Conservation (phyloP, 176 grass and related monocot genomes). For the Guadua angustifolia region DNA sequence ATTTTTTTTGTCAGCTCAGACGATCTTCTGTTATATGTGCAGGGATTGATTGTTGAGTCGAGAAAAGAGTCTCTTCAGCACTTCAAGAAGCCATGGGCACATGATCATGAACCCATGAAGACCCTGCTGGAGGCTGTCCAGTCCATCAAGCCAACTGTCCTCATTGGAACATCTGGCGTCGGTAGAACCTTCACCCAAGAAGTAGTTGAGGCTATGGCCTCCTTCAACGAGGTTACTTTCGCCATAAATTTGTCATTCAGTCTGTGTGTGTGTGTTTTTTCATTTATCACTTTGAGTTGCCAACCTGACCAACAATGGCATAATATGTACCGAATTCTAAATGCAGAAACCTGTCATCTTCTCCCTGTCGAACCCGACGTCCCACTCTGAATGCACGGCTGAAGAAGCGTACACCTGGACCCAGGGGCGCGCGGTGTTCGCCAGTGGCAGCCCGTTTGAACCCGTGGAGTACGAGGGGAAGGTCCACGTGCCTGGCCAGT, state of each 20-base stretch:
- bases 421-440: conserved; percentile 86
- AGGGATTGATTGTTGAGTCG: conserved; percentile 85
- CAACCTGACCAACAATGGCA: not conserved
- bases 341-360: conserved; percentile 79
- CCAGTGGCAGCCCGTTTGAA: conserved; percentile 91
- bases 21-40: not conserved
- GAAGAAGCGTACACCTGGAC: conserved; percentile 84
- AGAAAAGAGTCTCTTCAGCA: conserved; percentile 80
- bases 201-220: conserved; percentile 81
- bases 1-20: conserved; percentile 3
- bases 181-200: conserved; percentile 84
- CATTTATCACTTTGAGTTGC: not conserved
- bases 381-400: conserved; percentile 95
- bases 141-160: conserved; percentile 83
- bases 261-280: not conserved
- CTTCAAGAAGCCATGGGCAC: conserved; percentile 95
- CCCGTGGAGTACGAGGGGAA: conserved; percentile 76
- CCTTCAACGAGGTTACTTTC: conserved; percentile 68
- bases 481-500: conserved; percentile 68
- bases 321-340: not conserved
- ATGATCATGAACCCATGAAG: conserved; percentile 73
- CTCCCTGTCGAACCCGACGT: conserved; percentile 94
- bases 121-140: conserved; percentile 85
- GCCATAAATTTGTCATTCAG: not conserved
- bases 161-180: conserved; percentile 95